Conservation (phyloP, 306 rosid genomes). For the Vigna mungo region DNA sequence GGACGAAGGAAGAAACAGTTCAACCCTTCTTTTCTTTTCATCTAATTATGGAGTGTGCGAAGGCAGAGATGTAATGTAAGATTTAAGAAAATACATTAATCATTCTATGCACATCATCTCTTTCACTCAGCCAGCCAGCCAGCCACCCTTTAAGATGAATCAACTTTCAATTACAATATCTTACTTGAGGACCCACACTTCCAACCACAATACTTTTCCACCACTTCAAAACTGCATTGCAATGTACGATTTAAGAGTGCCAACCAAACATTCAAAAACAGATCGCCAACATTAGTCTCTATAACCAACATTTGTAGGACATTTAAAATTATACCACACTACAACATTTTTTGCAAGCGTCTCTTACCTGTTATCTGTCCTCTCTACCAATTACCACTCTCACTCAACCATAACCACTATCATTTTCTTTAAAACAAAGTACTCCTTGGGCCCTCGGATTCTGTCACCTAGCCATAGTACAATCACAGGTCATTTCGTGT, state of each 20-base stretch:
- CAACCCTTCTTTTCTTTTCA: not conserved
- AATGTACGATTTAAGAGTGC: conserved; percentile 22
- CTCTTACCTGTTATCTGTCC: too few species aligned
- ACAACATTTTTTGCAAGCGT: too few species aligned
- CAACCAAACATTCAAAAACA: conserved; percentile 15
- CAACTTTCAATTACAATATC: conserved; percentile 17
- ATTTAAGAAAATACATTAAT: conserved; percentile 27
- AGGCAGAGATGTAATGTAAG: conserved; percentile 3
- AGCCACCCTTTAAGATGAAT: not conserved
- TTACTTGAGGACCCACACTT: not conserved
- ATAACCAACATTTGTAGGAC: too few species aligned
- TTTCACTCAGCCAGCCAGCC: not conserved
- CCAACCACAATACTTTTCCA: not conserved
- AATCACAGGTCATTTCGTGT: too few species aligned
- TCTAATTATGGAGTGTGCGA: conserved; percentile 31
- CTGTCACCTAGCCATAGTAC: too few species aligned
- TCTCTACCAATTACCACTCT: too few species aligned
- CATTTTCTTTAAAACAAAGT: too few species aligned
- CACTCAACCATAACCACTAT: too few species aligned
- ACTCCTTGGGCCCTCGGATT: too few species aligned
- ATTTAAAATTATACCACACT: too few species aligned
- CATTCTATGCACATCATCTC: not conserved
- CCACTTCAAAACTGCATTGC: conserved; percentile 24
- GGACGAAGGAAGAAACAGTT: too few species aligned
- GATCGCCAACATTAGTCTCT: not conserved